Evolutionary conservation across 345 rosid species (phyloP), one percentile per base, ranked within the genome.

Genomic region (Gossypium herbaceum): DNA sequence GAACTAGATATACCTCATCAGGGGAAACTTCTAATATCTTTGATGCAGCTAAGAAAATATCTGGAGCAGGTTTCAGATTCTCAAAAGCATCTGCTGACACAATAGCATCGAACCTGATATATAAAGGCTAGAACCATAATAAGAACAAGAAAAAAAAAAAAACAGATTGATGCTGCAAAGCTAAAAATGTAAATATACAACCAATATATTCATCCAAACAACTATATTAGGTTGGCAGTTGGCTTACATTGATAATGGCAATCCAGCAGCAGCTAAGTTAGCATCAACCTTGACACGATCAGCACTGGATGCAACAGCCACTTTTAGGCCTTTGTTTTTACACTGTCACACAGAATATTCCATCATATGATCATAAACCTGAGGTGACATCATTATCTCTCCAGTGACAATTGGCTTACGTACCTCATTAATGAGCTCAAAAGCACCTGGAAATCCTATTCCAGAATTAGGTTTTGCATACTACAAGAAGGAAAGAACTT

Each of bases 71-170:
- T 82, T 94, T 95, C 82, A 95, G 78, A 84, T 92, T 92, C 85
- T 95, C 98, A 87, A 95, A 95, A 68, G 94, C 94, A 80, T 95
- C 98, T 68, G 99, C 97, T 79, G 99, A 93, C 78, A 95, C 98
- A 76, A 95, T 88, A 67, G 98, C 97, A 84, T 95, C 93, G 34
- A 95, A 95, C 97, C 97, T 94, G 89, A 76, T 66, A 73, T 59
- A 75, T 63, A 69, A 17, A 76, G 51, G 56, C 25, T 6, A 71
- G 58, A 44, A 74, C 70, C 64, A 58, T 13, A 59, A 67, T 77
- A 57, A 70, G 76, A 64, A 79, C 52, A 67, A 68, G 71, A 71
- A 12, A 44, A 55, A 16, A 20, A 16, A 50, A 41, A 51, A 6
- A 6, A 57, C 3, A 22, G 29, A 22, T 16, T 19, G 43, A 55